Evolutionary conservation across 2,329 filamentous ascomycete genomes (phyloP), one percentile per base, ranked within the genome.

Genomic region (Penicillium sp.): DNA sequence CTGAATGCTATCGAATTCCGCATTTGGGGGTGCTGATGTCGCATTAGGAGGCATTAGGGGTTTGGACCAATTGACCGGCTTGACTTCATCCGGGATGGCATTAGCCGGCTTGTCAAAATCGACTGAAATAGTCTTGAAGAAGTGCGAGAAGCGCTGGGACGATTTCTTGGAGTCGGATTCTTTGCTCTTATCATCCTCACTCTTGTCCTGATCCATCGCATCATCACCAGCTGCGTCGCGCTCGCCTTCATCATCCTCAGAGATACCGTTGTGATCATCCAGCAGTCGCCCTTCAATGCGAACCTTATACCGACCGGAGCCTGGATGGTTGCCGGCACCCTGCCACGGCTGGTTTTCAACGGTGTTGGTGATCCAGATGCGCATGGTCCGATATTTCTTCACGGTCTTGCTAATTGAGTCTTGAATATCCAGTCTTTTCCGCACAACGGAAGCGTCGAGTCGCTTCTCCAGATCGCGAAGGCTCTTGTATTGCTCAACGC

Each of bases 291-390:
- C 94, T 75, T 97, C 90, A 59, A 99, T 93, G 77, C 92, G 96
- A 63, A 99, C 90, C 54, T 88, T 86, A 72, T 92, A 99, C 20
- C 72, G 70, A 27, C 74, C 75, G 2, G 71, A 73, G 43, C 73
- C 73, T 29, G 72, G 69, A 49, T 67, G 72, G 11, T 59, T 67
- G 31, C 67, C 67, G 6, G 65, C 52, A 33, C 58, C 65, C 63
- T 99, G 94, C 94, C 94, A 97, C 29, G 89, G 87, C 76, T 99
- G 94, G 69, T 94, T 90, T 73, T 97, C 91, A 31, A 88, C 91
- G 1, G 92, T 96, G 75, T 99, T 99, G 67, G 87, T 92, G 67
- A 99, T 87, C 92, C 92, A 97, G 60, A 99, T 84, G 59, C 93
- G 89, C 74, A 99, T 81, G 2, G 91, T 96, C 69, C 88, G 89